Conservation (phyloP, 441 rosid species). For the Populus hybrid region DNA sequence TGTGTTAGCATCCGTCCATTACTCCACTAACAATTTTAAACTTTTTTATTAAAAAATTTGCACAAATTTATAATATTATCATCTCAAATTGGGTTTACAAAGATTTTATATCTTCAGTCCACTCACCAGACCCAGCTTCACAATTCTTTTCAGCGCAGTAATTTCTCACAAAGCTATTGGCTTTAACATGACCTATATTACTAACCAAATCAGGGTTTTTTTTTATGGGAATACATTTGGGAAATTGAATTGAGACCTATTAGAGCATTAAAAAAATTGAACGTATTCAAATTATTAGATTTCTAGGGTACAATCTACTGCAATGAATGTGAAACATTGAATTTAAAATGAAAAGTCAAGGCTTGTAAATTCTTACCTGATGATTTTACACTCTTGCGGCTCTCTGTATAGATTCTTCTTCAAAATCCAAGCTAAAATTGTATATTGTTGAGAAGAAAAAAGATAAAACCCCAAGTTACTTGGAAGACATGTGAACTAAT, state of each 20-base stretch:
- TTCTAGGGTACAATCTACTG: constrained; percentile 14
- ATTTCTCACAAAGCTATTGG: constrained; percentile 31
- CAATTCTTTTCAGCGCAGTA: constrained; percentile 39
- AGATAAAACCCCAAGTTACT: too few species aligned
- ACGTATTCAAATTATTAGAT: constrained; percentile 7
- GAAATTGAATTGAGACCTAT: constrained; percentile 25
- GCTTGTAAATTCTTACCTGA: too few species aligned
- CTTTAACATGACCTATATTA: background rate
- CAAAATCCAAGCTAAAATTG: too few species aligned
- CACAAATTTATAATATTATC: too few species aligned
- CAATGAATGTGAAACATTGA: too few species aligned
- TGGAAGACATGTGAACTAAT: too few species aligned
- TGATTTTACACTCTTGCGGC: too few species aligned
- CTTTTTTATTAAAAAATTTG: too few species aligned
- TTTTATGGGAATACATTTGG: constrained; percentile 8
- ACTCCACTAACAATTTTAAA: too few species aligned
- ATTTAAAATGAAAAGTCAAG: too few species aligned
- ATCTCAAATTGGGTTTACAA: constrained; percentile 11
- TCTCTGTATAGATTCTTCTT: too few species aligned
- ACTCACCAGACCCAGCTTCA: constrained; percentile 39
- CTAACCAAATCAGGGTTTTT: constrained; percentile 15
- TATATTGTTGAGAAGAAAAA: background rate
- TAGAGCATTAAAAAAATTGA: constrained; percentile 20
- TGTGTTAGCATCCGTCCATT: too few species aligned
- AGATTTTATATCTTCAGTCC: constrained; percentile 88